Percentiles rank a stretch among this genome's conserved stretches.
Evolutionary conservation across 1,284 basidiomycete species (phyloP).

Genomic region (Trametes sp.): DNA sequence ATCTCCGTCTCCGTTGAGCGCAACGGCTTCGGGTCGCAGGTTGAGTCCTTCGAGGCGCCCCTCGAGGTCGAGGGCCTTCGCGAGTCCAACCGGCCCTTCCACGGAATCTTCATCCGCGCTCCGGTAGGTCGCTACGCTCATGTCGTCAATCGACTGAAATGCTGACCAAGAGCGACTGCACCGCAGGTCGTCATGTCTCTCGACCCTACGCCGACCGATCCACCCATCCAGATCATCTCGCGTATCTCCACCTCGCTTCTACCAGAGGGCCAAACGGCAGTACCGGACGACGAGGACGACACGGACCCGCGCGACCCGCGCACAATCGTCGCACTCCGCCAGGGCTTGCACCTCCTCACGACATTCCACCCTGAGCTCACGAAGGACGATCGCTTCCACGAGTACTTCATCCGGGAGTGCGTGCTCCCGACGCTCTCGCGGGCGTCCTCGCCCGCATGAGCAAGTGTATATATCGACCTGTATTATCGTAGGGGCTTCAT

Average conservation of each 20-base stretch:
- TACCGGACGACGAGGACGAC: slow-evolving; percentile 43
- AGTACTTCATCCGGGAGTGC: slow-evolving; percentile 81
- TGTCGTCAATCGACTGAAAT: too few species aligned
- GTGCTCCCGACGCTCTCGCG: slow-evolving; percentile 51
- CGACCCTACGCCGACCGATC: slow-evolving; percentile 50
- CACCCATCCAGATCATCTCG: slow-evolving; percentile 74
- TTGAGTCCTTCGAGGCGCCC: slow-evolving; percentile 90
- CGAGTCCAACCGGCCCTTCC: slow-evolving; percentile 72
- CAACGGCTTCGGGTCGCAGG: slow-evolving; percentile 91
- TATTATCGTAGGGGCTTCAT: neutral
- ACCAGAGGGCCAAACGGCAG: slow-evolving; percentile 54
- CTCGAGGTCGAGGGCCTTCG: slow-evolving; percentile 73
- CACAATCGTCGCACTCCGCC: slow-evolving; percentile 86
- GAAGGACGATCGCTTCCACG: slow-evolving; percentile 87
- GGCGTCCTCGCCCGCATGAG: slow-evolving; percentile 26
- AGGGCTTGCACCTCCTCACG: slow-evolving; percentile 87
- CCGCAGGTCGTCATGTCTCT: slow-evolving; percentile 68
- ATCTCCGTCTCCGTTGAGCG: slow-evolving; percentile 84
- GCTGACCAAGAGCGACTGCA: slow-evolving; percentile 25
- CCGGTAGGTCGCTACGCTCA: slow-evolving; percentile 53
- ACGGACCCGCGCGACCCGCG: slow-evolving; percentile 58
- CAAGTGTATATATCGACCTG: neutral
- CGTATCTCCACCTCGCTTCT: slow-evolving; percentile 70
- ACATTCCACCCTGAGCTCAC: slow-evolving; percentile 97
- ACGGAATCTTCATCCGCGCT: slow-evolving; percentile 94